Base-by-base conservation (phyloP, 2,329 filamentous ascomycete genomes). In the Diaporthe helianthi region DNA sequence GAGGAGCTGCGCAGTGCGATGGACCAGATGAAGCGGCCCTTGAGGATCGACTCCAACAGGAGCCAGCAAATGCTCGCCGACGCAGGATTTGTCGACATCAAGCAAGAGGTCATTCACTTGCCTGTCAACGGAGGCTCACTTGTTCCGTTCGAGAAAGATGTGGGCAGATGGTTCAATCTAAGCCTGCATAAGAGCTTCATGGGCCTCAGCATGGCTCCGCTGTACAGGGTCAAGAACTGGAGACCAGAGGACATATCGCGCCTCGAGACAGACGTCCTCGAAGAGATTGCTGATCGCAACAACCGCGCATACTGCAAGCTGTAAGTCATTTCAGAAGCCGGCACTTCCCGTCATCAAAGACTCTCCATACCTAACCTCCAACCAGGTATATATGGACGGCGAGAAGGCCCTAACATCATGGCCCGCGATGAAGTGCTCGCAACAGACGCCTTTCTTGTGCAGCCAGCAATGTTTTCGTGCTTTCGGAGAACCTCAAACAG, bases 141-240 rank as follows among this genome's bases (percentile, higher is more conserved):
- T 31, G 88, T 93, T 74, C 82, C 85, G 31, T 84, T 89, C 72
- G 85, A 89, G 73, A 90, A 89, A 71, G 86, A 91, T 53, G 85
- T 94, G 65, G 93, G 92, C 36, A 85, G 89, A 69, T 97, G 93
- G 92, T 97, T 97, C 80, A 94, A 95, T 76, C 82, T 95, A 29
- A 90, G 89, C 47, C 83, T 97, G 73, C 89, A 86, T 13, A 88
- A 92, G 76, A 91, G 92, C 31, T 80, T 97, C 61, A 88, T 93
- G 74, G 89, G 90, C 15, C 83, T 97, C 75, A 91, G 90, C 73
- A 79, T 96, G 75, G 91, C 86, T 44, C 91, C 94, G 9, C 85
- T 98, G 76, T 90, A 87, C 53, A 86, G 90, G 69, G 83, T 90
- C 51, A 87, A 88, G 65, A 79, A 82, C 38, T 93, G 88, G 87